phyloP scores from a whole-genome alignment of 1,284 basidiomycete species.

The Takashimella koratensis region DNA sequence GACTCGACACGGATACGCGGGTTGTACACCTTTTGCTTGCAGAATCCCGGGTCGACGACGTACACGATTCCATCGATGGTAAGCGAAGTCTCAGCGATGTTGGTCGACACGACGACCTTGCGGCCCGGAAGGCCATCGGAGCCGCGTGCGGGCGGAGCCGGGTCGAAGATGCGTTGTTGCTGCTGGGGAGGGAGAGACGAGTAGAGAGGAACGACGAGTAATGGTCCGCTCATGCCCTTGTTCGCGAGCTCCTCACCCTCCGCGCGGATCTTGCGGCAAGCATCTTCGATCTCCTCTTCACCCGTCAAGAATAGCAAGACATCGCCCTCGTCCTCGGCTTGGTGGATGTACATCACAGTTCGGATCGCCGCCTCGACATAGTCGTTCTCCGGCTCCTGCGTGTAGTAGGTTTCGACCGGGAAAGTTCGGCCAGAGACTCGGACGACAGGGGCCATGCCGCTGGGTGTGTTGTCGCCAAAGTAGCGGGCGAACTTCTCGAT shows the following conservation, averaged over 20 bases:
- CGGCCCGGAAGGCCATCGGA: conserved; percentile 75
- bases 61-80: conserved; percentile 99
- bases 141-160: conserved; percentile 64
- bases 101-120: conserved; percentile 93
- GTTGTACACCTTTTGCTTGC: conserved; percentile 97
- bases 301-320: conserved; percentile 93
- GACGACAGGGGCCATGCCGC: conserved; percentile 73
- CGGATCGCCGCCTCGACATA: conserved; percentile 97
- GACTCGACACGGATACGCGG: conserved; percentile 94
- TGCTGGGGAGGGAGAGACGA: conserved; percentile 88
- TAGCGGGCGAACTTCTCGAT: conserved; percentile 96
- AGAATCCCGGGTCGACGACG: conserved; percentile 96
- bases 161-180: conserved; percentile 92
- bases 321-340: conserved; percentile 91
- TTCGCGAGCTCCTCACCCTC: conserved; percentile 77
- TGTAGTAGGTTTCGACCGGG: conserved; percentile 93
- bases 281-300: conserved; percentile 98
- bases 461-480: conserved; percentile 62
- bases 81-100: conserved; percentile 95
- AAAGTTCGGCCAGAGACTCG: conserved; percentile 96
- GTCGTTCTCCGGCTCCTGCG: conserved; percentile 91
- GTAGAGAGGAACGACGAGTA: conserved; percentile 87
- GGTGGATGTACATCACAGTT: conserved; percentile 95
- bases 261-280: conserved; percentile 86
- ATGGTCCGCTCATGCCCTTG: conserved; percentile 73